phyloP scores from a whole-genome alignment of 257 asterid species.

The Lithospermum erythrorhizon region DNA sequence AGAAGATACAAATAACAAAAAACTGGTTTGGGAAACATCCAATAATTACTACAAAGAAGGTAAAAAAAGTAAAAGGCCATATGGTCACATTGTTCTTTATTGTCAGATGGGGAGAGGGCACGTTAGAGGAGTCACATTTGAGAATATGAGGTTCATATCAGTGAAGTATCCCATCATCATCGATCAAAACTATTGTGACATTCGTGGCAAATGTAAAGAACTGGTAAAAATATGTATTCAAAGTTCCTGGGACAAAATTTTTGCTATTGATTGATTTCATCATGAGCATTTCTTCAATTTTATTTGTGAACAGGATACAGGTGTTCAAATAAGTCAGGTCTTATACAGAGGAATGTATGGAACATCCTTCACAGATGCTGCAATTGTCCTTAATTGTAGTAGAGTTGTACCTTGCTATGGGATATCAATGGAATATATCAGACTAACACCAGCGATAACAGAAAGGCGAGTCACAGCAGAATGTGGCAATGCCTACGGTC shows the following conservation, averaged over 20 bases:
- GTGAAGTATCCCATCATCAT: constrained; percentile 57
- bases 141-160: constrained; percentile 29
- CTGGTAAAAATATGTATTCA: constrained; percentile 18
- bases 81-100: neutral
- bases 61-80: no score
- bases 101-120: constrained; percentile 50
- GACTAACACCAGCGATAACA: constrained; percentile 11
- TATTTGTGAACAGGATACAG: constrained; percentile 25
- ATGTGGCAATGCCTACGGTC: constrained; percentile 42
- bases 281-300: neutral
- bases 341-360: constrained; percentile 27
- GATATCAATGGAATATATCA: constrained; percentile 30
- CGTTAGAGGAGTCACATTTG: constrained; percentile 29
- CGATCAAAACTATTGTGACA: constrained; percentile 47
- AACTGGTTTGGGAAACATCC: no score
- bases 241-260: neutral
- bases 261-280: neutral
- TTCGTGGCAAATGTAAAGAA: constrained; percentile 27
- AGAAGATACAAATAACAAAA: no score
- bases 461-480: constrained; percentile 29
- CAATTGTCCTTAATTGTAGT: constrained; percentile 56
- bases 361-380: constrained; percentile 36
- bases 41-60: no score
- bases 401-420: constrained; percentile 32
- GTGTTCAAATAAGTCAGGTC: constrained; percentile 49